Base-by-base conservation (phyloP, 768 basidiomycete genomes). In the Nidularia sp. region DNA sequence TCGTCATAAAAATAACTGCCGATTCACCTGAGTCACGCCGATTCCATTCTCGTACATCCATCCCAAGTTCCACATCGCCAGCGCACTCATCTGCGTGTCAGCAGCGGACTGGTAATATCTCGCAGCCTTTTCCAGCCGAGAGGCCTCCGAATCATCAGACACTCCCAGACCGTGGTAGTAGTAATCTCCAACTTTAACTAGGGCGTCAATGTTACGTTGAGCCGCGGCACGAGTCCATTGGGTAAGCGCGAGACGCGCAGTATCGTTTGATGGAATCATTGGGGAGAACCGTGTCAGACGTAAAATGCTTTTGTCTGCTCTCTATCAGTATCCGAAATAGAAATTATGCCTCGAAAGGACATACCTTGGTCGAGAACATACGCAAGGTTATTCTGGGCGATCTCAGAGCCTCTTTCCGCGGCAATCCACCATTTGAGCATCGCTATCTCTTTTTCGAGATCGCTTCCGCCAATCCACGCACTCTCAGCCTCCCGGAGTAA, bases 31-130 rank as follows among this genome's bases (percentile, higher is more conserved):
- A 25, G 89, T 84, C 0, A 98, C 91, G 2, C 97, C 97, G 18
- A 90, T 66, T 0, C 97, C 97, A 60, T 93, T 92, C 71, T 98
- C 96, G 66, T 98, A 98, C 97, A 98, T 98, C 91, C 92, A 98
- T 1, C 96, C 97, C 8, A 98, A 71, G 62, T 98, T 97, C 93
- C 93, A 98, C 86, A 97, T 92, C 1, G 97, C 94, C 56, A 98
- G 75, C 1, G 97, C 93, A 59, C 93, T 97, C 60, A 88, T 59
- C 55, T 95, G 91, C 2, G 92, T 95, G 57, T 94, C 93, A 2
- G 91, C 93, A 3, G 97, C 97, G 32, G 90, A 88, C 63, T 91
- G 93, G 62, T 99, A 99, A 64, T 91, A 98, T 29, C 86, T 83
- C 0, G 90, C 94, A 0, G 97, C 97, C 59, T 93, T 93, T 66